A percentile compares a stretch with the other conserved stretches of the same genome.
Evolutionary conservation across 2,329 filamentous ascomycete species (phyloP).

Genomic region (Rhinocladiella mackenziei): DNA sequence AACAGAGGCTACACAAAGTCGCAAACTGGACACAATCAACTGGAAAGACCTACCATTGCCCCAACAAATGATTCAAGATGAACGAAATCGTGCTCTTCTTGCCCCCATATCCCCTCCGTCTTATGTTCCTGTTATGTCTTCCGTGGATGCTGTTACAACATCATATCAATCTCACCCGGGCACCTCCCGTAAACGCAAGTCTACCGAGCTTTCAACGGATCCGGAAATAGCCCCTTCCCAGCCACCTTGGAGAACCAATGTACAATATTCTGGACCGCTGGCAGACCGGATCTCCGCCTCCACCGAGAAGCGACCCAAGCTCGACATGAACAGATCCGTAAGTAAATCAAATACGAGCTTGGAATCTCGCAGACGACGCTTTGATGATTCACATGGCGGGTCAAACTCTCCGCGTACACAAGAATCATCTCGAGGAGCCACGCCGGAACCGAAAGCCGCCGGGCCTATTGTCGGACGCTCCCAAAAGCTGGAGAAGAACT

Average conservation of each 20-base stretch:
- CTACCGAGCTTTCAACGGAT: constrained; percentile 57
- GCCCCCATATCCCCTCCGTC: constrained; percentile 24
- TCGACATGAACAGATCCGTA: constrained; percentile 51
- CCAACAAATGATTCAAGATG: constrained; percentile 73
- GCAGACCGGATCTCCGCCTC: constrained; percentile 68
- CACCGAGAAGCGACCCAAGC: constrained; percentile 48
- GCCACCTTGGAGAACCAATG: constrained; percentile 73
- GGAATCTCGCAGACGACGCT: constrained; percentile 86
- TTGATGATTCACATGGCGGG: constrained; percentile 56
- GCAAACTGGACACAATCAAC: constrained; percentile 68
- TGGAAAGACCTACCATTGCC: constrained; percentile 82
- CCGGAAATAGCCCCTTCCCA: constrained; percentile 47
- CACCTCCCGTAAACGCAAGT: constrained; percentile 75
- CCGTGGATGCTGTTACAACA: constrained; percentile 15
- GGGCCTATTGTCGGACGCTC: constrained; percentile 82
- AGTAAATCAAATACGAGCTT: constrained; percentile 88
- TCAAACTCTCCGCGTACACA: constrained; percentile 38
- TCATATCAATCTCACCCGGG: constrained; percentile 29
- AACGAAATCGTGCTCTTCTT: constrained; percentile 48
- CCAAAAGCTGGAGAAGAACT: constrained; percentile 82
- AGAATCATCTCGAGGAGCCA: constrained; percentile 43
- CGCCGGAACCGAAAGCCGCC: constrained; percentile 43
- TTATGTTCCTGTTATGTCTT: constrained; percentile 25
- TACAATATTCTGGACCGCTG: constrained; percentile 50
- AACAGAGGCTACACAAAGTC: constrained; percentile 70